Evolutionary conservation across 2,329 filamentous ascomycete species (phyloP).

Genomic region (Emydomyces testavorans): DNA sequence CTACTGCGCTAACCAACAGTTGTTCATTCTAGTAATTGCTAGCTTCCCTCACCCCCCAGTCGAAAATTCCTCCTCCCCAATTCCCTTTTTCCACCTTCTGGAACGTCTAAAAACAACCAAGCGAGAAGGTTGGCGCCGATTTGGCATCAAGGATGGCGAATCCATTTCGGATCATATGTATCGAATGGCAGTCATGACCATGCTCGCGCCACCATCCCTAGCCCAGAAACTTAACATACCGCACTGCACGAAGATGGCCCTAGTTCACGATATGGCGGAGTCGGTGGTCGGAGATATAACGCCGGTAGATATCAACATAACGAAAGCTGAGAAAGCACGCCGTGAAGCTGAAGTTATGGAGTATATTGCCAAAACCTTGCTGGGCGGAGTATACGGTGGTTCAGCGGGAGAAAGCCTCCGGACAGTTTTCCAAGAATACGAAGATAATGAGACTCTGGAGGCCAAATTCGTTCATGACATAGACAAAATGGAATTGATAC

Average conservation of each 20-base stretch:
- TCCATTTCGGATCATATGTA: conserved; percentile 99
- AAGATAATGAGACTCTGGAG: conserved; percentile 72
- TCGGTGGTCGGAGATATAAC: conserved; percentile 93
- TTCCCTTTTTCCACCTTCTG: conserved; percentile 90
- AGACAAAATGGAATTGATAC: conserved; percentile 87
- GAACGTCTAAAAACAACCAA: conserved; percentile 93
- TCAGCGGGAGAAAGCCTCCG: conserved; percentile 58
- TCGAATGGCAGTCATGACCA: conserved; percentile 92
- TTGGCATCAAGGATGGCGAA: conserved; percentile 64
- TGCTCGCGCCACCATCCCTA: conserved; percentile 73
- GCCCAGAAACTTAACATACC: conserved; percentile 60
- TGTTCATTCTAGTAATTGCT: conserved; percentile 45
- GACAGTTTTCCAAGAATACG: conserved; percentile 87
- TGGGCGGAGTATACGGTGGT: conserved; percentile 66
- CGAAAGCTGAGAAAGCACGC: conserved; percentile 77
- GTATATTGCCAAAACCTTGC: conserved; percentile 61
- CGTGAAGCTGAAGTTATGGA: conserved; percentile 87
- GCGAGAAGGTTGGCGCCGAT: conserved; percentile 88
- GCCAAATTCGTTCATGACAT: conserved; percentile 89
- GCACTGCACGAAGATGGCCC: conserved; percentile 86
- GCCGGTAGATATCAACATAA: conserved; percentile 64
- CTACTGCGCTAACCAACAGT: conserved; percentile 4
- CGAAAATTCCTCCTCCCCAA: conserved; percentile 56
- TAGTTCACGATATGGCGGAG: conserved; percentile 97
- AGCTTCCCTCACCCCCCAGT: conserved; percentile 50